Conservation (phyloP, 2,329 filamentous ascomycete species). For the Apiospora koreana region DNA sequence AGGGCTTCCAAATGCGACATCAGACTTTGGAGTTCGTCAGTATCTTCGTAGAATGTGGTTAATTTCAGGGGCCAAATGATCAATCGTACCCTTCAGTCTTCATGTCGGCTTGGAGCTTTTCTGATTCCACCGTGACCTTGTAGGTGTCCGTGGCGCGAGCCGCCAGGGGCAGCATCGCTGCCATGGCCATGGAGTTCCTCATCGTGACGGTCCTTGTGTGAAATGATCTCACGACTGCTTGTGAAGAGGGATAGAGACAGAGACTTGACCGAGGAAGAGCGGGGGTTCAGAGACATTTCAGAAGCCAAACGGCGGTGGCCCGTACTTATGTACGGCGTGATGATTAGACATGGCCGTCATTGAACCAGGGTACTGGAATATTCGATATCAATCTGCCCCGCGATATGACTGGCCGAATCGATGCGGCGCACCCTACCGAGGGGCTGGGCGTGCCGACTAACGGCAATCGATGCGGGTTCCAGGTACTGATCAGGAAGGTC, state of each 20-base stretch:
- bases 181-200: not conserved
- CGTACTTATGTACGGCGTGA: not conserved
- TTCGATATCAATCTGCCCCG: not conserved
- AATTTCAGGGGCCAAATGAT: not conserved
- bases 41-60: not conserved
- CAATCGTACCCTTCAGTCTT: constrained; percentile 9
- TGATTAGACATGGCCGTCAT: too few species aligned
- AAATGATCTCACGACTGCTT: not conserved
- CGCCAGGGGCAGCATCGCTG: constrained; percentile 2
- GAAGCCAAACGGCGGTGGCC: not conserved
- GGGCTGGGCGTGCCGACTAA: not conserved
- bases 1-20: constrained; percentile 48
- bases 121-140: constrained; percentile 13
- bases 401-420: not conserved
- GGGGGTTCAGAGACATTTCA: not conserved
- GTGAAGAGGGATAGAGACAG: too few species aligned
- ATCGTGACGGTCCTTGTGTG: not conserved
- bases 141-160: not conserved
- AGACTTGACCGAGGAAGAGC: too few species aligned
- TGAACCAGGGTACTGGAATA: not conserved
- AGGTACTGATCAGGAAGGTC: constrained; percentile 8
- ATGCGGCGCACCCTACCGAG: not conserved
- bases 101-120: constrained; percentile 14
- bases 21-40: constrained; percentile 33
- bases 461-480: not conserved